phyloP scores from a whole-genome alignment of 441 rosid species.

The Adansonia gregorii region DNA sequence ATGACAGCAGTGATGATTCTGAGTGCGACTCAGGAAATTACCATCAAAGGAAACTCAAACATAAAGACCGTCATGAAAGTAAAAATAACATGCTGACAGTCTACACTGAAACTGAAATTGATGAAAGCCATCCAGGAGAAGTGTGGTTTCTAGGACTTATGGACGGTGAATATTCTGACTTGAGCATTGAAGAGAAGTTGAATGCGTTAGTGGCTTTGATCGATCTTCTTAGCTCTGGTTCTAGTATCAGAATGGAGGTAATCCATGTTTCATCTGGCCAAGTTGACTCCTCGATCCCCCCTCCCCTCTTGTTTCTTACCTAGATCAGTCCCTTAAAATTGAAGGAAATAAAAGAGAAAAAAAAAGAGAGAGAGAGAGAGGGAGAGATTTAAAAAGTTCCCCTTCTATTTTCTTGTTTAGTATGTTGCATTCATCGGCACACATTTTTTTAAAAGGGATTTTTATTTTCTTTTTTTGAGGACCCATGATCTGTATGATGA shows the following conservation, averaged over 20 bases:
- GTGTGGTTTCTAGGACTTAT: conserved; percentile 87
- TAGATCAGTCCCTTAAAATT: background rate
- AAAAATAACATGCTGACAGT: conserved; percentile 47
- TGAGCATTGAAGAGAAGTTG: conserved; percentile 87
- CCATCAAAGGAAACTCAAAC: conserved; percentile 43
- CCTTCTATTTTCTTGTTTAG: background rate
- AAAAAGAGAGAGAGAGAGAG: background rate
- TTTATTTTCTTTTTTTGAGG: background rate
- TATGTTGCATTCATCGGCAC: background rate
- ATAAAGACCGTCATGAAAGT: conserved; percentile 39
- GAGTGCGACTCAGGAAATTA: conserved; percentile 57
- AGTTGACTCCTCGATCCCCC: background rate
- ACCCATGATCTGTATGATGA: background rate
- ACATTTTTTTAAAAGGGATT: background rate
- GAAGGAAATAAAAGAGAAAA: background rate
- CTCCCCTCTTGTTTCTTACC: background rate
- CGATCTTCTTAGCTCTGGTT: conserved; percentile 82
- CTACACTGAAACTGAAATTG: conserved; percentile 81
- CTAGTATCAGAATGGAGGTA: conserved; percentile 85
- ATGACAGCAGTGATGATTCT: conserved; percentile 53
- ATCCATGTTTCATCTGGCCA: conserved; percentile 26
- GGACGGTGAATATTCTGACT: conserved; percentile 95
- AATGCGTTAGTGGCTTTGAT: conserved; percentile 79
- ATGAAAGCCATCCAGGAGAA: conserved; percentile 94
- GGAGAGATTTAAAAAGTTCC: background rate